These are phyloP conservation scores for Aspergillus arachidicola DNA, from an alignment of 2,329 filamentous ascomycete species.

Conservation along the genomic window DNA sequence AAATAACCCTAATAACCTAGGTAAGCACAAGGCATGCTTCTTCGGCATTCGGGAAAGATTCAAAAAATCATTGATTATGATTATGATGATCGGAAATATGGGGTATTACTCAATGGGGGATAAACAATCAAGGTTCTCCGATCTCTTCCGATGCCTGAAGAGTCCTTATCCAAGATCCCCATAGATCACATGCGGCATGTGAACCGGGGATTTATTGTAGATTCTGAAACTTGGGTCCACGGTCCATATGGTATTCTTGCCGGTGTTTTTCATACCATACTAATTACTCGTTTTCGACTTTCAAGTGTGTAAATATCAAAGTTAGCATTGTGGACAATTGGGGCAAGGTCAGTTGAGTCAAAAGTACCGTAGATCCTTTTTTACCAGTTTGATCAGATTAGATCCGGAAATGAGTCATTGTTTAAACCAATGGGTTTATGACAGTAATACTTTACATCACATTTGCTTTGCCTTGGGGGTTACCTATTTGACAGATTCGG, in stretches of 20 bases:
- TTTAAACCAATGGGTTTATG: background rate
- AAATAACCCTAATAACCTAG: conserved; percentile 2
- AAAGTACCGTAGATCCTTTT: background rate
- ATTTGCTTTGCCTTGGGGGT: no score
- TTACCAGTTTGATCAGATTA: background rate
- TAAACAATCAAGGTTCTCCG: background rate
- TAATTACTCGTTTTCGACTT: background rate
- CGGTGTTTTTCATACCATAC: no score
- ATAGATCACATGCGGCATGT: background rate
- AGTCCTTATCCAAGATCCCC: background rate
- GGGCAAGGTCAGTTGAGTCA: background rate
- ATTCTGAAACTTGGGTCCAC: background rate
- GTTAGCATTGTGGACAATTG: background rate
- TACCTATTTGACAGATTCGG: no score
- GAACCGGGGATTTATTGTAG: background rate
- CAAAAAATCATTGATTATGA: background rate
- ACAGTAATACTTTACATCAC: no score
- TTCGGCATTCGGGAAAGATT: background rate
- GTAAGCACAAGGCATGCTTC: background rate
- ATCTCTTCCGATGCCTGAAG: background rate
- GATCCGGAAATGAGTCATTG: background rate
- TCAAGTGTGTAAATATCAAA: background rate
- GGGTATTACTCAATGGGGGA: background rate
- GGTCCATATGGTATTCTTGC: background rate
- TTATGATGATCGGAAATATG: background rate